Conservation (phyloP, 768 basidiomycete species). For the Russula lepida region DNA sequence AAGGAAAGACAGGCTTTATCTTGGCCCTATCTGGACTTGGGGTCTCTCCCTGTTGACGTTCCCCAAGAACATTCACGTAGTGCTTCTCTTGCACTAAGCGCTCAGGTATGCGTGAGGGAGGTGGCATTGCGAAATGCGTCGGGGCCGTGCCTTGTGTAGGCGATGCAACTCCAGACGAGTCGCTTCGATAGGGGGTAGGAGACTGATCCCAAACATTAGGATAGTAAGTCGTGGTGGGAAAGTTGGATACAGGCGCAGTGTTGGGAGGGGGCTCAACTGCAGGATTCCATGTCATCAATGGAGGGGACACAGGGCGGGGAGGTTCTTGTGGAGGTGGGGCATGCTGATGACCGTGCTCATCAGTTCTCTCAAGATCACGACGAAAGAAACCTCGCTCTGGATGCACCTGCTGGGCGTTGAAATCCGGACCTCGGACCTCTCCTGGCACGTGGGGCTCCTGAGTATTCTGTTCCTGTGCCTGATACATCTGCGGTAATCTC, state of each 20-base stretch:
- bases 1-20: constrained; percentile 84
- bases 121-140: constrained; percentile 54
- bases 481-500: background rate
- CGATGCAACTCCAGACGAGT: constrained; percentile 5
- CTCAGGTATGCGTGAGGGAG: constrained; percentile 55
- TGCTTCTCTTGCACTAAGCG: constrained; percentile 61
- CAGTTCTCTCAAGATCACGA: constrained; percentile 23
- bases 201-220: constrained; percentile 81
- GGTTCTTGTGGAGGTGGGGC: constrained; percentile 26
- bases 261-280: constrained; percentile 73
- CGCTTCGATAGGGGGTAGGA: constrained; percentile 35
- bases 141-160: constrained; percentile 20
- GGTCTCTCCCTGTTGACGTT: constrained; percentile 37
- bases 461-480: constrained; percentile 6
- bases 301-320: constrained; percentile 48
- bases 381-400: constrained; percentile 17
- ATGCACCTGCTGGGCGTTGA: constrained; percentile 24
- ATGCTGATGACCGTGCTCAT: constrained; percentile 22
- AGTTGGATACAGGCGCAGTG: constrained; percentile 45
- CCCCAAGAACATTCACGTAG: constrained; percentile 52
- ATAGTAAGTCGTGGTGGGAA: constrained; percentile 71
- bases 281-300: constrained; percentile 72
- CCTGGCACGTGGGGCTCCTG: constrained; percentile 12
- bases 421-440: constrained; percentile 20
- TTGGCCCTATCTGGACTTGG: constrained; percentile 59